Percentiles rank a stretch among this genome's conserved stretches.
Evolutionary conservation across 1,284 basidiomycete genomes (phyloP).

Genomic region (Moesziomyces parantarcticus): DNA sequence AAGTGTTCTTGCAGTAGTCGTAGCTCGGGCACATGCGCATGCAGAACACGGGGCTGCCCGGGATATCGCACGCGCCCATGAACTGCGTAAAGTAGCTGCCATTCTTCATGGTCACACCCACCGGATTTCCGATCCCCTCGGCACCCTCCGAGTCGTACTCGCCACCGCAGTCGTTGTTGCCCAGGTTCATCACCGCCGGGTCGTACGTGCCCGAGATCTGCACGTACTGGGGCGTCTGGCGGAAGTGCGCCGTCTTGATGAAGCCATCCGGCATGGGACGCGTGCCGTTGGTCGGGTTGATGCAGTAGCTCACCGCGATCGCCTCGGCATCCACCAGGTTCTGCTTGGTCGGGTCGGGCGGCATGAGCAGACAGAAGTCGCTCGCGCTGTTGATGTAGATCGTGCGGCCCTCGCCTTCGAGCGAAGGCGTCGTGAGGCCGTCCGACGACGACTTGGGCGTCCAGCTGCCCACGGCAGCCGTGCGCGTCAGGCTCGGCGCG

Average conservation of each 20-base stretch:
- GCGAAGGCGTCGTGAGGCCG: conserved; percentile 24
- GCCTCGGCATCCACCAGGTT: conserved; percentile 64
- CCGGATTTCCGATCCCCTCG: conserved; percentile 58
- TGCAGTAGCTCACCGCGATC: conserved; percentile 61
- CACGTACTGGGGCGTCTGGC: conserved; percentile 47
- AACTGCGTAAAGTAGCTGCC: conserved; percentile 57
- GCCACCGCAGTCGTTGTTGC: conserved; percentile 56
- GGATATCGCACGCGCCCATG: conserved; percentile 61
- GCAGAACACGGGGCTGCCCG: conserved; percentile 54
- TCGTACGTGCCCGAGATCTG: conserved; percentile 60
- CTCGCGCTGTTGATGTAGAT: conserved; percentile 53
- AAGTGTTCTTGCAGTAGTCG: conserved; percentile 57
- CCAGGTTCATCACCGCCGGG: conserved; percentile 59
- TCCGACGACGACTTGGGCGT: conserved; percentile 29
- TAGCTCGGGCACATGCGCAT: conserved; percentile 55
- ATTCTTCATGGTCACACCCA: conserved; percentile 52
- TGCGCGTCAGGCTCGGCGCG: conserved; percentile 30
- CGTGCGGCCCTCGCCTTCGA: conserved; percentile 35
- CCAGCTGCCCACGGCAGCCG: conserved; percentile 44
- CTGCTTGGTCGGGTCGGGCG: conserved; percentile 57
- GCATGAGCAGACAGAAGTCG: conserved; percentile 62
- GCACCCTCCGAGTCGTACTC: conserved; percentile 50
- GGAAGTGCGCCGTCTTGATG: conserved; percentile 60
- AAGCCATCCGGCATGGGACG: conserved; percentile 62
- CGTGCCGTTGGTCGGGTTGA: conserved; percentile 54